A percentile compares a stretch with the other conserved stretches of the same genome.
These are phyloP conservation scores for Simplicillium sp. DNA, from an alignment of 2,329 filamentous ascomycete genomes.

Conservation along the genomic window DNA sequence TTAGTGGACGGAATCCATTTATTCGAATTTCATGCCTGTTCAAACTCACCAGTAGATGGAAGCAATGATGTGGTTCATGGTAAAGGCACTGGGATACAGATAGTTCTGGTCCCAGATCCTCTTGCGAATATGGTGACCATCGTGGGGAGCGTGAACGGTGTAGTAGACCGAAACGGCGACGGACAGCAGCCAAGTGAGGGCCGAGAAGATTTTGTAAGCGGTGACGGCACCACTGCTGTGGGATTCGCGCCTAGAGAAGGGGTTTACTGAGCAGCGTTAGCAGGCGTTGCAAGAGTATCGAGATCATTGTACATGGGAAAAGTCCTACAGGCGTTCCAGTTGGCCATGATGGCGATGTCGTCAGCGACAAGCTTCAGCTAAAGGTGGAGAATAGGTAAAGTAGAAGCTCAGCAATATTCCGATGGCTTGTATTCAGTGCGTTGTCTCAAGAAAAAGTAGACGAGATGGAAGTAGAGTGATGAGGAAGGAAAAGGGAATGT, in stretches of 20 bases:
- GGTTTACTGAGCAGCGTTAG: slow-evolving; percentile 50
- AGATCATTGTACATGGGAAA: background rate
- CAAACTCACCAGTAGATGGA: slow-evolving; percentile 68
- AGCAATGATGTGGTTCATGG: slow-evolving; percentile 54
- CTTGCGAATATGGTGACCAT: slow-evolving; percentile 47
- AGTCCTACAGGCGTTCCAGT: slow-evolving; percentile 18
- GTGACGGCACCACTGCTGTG: slow-evolving; percentile 53
- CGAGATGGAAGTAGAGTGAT: no score
- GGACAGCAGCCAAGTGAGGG: slow-evolving; percentile 65
- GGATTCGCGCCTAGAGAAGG: slow-evolving; percentile 62
- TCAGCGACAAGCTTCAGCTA: background rate
- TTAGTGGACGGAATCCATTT: slow-evolving; percentile 2
- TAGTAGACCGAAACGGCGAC: slow-evolving; percentile 69
- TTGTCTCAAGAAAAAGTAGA: no score
- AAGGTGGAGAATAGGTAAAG: no score
- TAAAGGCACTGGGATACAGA: slow-evolving; percentile 60
- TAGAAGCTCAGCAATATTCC: background rate
- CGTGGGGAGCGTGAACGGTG: slow-evolving; percentile 51
- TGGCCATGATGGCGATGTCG: slow-evolving; percentile 14
- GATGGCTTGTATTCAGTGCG: no score
- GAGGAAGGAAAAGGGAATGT: no score
- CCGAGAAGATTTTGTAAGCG: slow-evolving; percentile 67
- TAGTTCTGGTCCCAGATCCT: slow-evolving; percentile 71
- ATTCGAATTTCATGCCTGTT: no score
- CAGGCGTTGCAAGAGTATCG: slow-evolving; percentile 4